Percentiles rank a stretch among this genome's conserved stretches.
These are phyloP conservation scores for Colletotrichum sp. DNA, from an alignment of 2,329 filamentous ascomycete genomes.

Conservation along the genomic window DNA sequence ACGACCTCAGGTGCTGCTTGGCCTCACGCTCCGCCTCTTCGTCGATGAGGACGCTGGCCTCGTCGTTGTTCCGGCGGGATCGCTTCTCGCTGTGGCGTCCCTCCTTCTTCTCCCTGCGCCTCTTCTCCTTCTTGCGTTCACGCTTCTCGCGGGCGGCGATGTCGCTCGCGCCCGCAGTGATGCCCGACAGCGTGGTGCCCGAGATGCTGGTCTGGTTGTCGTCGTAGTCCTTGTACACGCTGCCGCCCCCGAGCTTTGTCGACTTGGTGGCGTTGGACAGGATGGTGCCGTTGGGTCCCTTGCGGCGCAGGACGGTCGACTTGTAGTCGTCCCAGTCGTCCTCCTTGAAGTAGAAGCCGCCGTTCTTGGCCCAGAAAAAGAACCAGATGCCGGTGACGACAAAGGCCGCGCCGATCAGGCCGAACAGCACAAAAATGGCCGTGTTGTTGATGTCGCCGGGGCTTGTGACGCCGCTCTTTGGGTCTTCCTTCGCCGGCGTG, in stretches of 20 bases:
- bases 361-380: slow-evolving; percentile 98
- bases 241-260: slow-evolving; percentile 87
- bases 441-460: slow-evolving; percentile 66
- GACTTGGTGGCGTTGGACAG: slow-evolving; percentile 81
- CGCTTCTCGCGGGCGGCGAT: slow-evolving; percentile 60
- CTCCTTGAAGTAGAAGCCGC: slow-evolving; percentile 85
- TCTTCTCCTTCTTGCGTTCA: slow-evolving; percentile 56
- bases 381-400: slow-evolving; percentile 87
- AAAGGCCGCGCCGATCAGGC: slow-evolving; percentile 78
- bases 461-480: slow-evolving; percentile 53
- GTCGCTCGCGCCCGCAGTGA: slow-evolving; percentile 63
- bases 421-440: slow-evolving; percentile 85
- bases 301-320: slow-evolving; percentile 86
- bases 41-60: slow-evolving; percentile 61
- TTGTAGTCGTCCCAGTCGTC: slow-evolving; percentile 99
- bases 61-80: slow-evolving; percentile 34
- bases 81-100: slow-evolving; percentile 34
- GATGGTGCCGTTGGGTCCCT: slow-evolving; percentile 86
- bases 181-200: slow-evolving; percentile 54
- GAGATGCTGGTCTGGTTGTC: slow-evolving; percentile 52
- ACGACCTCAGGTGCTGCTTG: slow-evolving; percentile 75
- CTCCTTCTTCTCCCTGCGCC: slow-evolving; percentile 43
- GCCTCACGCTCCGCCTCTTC: slow-evolving; percentile 67
- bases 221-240: slow-evolving; percentile 77
- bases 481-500: slow-evolving; percentile 37